Conservation (phyloP, 495 filamentous ascomycete genomes). For the Trichoderma orchidacearum region DNA sequence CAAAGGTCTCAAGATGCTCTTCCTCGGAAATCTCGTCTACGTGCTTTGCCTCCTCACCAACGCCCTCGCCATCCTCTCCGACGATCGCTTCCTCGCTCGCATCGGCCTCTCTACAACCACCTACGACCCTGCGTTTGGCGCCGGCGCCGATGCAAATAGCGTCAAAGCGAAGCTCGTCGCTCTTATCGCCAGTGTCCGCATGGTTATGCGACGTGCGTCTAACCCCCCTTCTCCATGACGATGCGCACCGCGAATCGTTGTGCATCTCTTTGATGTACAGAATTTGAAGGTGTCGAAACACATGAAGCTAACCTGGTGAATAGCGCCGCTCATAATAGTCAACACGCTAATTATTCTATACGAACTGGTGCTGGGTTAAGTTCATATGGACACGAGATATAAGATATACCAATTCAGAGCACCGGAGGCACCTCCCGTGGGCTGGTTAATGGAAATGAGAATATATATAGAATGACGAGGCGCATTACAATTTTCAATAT, state of each 20-base stretch:
- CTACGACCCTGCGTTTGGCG: constrained; percentile 63
- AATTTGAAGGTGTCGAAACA: too few species aligned
- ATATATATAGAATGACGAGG: neutral
- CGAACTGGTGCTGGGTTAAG: constrained; percentile 75
- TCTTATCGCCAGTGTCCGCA: constrained; percentile 80
- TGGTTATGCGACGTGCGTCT: constrained; percentile 82
- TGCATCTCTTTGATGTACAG: too few species aligned
- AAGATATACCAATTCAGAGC: neutral
- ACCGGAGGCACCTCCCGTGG: neutral
- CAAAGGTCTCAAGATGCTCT: constrained; percentile 2
- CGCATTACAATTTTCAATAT: too few species aligned
- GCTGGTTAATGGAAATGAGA: neutral
- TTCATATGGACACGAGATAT: neutral
- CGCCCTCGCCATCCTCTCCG: constrained; percentile 86
- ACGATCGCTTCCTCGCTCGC: constrained; percentile 93
- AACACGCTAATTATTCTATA: constrained; percentile 86
- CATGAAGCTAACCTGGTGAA: neutral
- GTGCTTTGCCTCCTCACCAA: constrained; percentile 59
- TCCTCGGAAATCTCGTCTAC: constrained; percentile 15
- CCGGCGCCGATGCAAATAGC: constrained; percentile 50
- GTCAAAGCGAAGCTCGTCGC: constrained; percentile 80
- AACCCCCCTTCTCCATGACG: constrained; percentile 1
- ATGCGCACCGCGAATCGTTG: too few species aligned
- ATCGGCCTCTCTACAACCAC: constrained; percentile 64
- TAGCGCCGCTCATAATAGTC: constrained; percentile 87